phyloP scores from a whole-genome alignment of 2,329 filamentous ascomycete genomes.

The Talaromyces sp. region DNA sequence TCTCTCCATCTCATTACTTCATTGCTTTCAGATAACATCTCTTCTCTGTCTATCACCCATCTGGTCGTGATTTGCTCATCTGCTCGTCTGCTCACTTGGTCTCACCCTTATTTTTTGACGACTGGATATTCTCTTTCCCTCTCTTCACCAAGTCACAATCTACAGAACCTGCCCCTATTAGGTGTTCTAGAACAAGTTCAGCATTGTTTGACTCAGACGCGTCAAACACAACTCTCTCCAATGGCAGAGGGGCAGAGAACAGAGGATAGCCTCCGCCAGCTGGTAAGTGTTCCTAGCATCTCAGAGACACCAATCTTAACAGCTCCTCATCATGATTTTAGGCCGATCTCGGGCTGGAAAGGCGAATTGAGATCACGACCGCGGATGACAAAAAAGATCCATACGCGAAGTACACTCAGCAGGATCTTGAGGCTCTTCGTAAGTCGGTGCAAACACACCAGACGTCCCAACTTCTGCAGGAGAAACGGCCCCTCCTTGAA shows the following conservation, averaged over 20 bases:
- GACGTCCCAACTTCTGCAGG: constrained; percentile 1
- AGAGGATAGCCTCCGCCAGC: not conserved
- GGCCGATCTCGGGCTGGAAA: constrained; percentile 35
- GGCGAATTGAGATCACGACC: constrained; percentile 35
- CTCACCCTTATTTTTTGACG: too few species aligned
- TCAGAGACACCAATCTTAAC: not conserved
- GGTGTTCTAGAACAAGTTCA: not conserved
- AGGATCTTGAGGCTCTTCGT: constrained; percentile 23
- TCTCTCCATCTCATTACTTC: not conserved
- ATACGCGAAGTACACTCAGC: constrained; percentile 15
- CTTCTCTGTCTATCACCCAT: too few species aligned
- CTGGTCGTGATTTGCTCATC: too few species aligned
- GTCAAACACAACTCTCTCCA: not conserved
- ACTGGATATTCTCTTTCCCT: too few species aligned
- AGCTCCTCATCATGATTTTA: constrained; percentile 13
- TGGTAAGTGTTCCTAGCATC: not conserved
- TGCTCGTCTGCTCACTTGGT: not conserved
- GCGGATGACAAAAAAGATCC: constrained; percentile 24
- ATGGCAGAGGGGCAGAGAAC: not conserved
- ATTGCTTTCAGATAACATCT: too few species aligned
- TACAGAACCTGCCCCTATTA: not conserved
- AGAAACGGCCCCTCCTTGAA: constrained; percentile 23
- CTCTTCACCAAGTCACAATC: not conserved
- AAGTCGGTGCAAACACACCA: not conserved
- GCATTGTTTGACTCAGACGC: not conserved